These are phyloP conservation scores for Eimeria acervulina DNA, from an alignment of 169 alveolate species.

Conservation along the genomic window DNA sequence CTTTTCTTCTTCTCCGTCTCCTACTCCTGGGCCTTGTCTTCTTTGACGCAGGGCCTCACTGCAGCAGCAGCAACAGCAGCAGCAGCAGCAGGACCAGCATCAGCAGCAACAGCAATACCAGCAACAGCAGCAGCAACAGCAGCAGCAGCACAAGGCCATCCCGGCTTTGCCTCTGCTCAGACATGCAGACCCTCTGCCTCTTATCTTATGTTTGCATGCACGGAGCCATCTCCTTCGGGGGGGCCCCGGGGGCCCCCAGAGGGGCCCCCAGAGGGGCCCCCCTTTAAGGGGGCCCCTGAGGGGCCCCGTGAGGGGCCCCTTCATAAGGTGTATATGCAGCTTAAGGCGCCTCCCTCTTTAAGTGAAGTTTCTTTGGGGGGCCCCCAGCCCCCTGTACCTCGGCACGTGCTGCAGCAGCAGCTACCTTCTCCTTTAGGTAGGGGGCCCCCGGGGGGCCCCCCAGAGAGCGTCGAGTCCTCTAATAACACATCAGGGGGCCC, in stretches of 20 bases:
- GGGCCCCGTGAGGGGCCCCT: background rate
- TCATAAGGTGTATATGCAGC: background rate
- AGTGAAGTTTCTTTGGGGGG: background rate
- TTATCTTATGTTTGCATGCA: background rate
- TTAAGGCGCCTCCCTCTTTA: background rate
- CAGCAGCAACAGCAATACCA: constrained; percentile 14
- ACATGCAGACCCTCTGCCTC: background rate
- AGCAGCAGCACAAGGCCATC: background rate
- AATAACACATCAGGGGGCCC: background rate
- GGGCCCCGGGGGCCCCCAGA: background rate
- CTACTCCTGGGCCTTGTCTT: background rate
- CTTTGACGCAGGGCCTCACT: background rate
- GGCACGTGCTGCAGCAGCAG: background rate
- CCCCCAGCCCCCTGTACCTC: background rate
- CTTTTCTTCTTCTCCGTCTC: background rate
- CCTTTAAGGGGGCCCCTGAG: constrained; percentile 2
- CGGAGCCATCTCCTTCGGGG: background rate
- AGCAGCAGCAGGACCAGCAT: background rate
- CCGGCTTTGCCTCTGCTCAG: background rate
- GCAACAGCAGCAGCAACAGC: constrained; percentile 30
- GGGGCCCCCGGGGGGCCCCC: constrained; percentile 26
- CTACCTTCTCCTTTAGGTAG: background rate
- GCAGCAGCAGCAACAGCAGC: background rate
- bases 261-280: constrained; percentile 52
- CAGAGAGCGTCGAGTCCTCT: background rate